These are phyloP conservation scores for Brassica nigra DNA, from an alignment of 345 rosid species.

Conservation along the genomic window DNA sequence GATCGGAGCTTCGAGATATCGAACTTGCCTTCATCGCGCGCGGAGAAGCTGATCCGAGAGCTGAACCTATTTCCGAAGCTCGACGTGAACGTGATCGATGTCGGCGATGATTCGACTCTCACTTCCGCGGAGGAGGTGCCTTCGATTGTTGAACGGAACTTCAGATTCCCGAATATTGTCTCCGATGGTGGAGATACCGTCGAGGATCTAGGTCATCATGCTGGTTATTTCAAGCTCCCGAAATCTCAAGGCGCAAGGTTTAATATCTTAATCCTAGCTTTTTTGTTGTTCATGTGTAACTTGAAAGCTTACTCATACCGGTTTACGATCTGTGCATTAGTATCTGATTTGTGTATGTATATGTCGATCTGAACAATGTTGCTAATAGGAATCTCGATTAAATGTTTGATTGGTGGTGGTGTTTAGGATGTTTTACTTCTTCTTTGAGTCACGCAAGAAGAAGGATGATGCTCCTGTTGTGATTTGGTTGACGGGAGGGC, in stretches of 20 bases:
- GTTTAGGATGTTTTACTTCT: conserved; percentile 90
- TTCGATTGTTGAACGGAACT: conserved; percentile 65
- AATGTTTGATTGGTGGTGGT: conserved; percentile 3
- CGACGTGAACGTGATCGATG: conserved; percentile 59
- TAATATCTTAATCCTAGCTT: background rate
- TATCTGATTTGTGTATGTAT: background rate
- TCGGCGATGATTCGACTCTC: conserved; percentile 24
- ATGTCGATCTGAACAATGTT: background rate
- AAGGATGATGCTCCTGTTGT: conserved; percentile 76
- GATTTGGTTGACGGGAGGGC: conserved; percentile 99
- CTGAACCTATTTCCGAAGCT: conserved; percentile 79
- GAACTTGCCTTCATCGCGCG: conserved; percentile 63
- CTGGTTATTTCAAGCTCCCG: conserved; percentile 39
- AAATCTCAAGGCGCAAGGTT: conserved; percentile 68
- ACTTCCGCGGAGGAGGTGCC: conserved; percentile 11
- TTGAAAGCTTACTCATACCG: background rate
- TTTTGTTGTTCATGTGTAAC: background rate
- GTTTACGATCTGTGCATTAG: background rate
- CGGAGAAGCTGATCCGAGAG: conserved; percentile 76
- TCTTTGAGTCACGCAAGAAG: conserved; percentile 86
- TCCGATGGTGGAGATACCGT: background rate
- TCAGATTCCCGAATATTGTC: conserved; percentile 65
- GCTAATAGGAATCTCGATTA: background rate
- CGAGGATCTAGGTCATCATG: too few relatives aligned
- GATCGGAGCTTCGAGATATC: conserved; percentile 48